phyloP scores from a whole-genome alignment of 2,329 filamentous ascomycete genomes.

The Paraphoma sp. region DNA sequence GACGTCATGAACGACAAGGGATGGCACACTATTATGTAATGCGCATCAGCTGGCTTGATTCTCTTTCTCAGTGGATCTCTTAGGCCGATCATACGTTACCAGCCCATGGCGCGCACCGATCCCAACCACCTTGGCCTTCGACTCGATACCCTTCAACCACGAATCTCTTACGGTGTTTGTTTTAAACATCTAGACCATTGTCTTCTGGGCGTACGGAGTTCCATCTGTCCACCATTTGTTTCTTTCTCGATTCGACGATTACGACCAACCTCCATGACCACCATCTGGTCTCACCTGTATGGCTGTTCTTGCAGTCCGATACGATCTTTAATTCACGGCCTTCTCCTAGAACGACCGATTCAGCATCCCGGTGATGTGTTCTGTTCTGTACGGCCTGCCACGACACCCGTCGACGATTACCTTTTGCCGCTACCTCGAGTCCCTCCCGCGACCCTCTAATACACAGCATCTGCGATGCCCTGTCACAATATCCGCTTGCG shows the following conservation, averaged over 20 bases:
- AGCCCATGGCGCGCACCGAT: too few species aligned
- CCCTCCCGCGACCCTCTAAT: constrained; percentile 20
- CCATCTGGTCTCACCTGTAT: constrained; percentile 19
- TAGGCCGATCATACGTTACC: too few species aligned
- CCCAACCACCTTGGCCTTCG: background rate
- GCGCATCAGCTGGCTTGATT: constrained; percentile 4
- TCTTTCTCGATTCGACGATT: constrained; percentile 2
- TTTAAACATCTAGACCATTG: background rate
- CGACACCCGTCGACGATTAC: constrained; percentile 17
- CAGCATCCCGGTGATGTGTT: constrained; percentile 32
- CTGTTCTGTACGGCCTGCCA: constrained; percentile 16
- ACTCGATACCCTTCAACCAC: background rate
- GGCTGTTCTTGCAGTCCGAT: constrained; percentile 15
- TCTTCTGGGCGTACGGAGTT: constrained; percentile 5
- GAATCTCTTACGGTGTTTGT: background rate
- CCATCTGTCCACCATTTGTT: background rate
- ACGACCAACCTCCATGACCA: constrained; percentile 17
- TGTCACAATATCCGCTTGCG: constrained; percentile 24
- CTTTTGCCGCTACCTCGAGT: constrained; percentile 18
- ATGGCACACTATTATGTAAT: constrained; percentile 64
- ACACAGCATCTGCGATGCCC: constrained; percentile 9
- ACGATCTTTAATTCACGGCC: constrained; percentile 37
- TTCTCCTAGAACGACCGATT: constrained; percentile 20
- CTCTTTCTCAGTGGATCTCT: too few species aligned
- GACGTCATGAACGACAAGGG: constrained; percentile 64